phyloP scores from a whole-genome alignment of 257 asterid species.

The Gardenia jasminoides region DNA sequence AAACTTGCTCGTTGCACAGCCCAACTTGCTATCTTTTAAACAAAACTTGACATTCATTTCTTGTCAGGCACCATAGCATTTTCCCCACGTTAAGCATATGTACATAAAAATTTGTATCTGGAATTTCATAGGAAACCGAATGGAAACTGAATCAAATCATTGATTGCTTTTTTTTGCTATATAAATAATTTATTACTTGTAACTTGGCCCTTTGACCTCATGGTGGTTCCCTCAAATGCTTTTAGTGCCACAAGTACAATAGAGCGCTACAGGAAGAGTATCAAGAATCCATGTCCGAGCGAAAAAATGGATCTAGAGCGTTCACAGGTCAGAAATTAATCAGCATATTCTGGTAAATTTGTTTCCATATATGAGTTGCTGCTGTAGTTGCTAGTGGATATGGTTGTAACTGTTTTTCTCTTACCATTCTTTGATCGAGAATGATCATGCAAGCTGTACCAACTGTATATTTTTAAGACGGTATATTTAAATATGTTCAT shows the following conservation, averaged over 20 bases:
- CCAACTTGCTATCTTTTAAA: too few species aligned
- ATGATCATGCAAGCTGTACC: too few species aligned
- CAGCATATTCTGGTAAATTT: neutral
- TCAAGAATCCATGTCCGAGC: constrained; percentile 18
- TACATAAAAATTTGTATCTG: too few species aligned
- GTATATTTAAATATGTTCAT: neutral
- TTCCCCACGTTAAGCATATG: too few species aligned
- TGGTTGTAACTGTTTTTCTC: neutral
- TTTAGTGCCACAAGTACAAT: constrained; percentile 32
- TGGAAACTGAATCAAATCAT: neutral
- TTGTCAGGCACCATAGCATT: too few species aligned
- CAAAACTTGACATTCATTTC: too few species aligned
- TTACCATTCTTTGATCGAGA: neutral
- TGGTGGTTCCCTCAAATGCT: neutral
- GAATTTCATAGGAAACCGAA: neutral
- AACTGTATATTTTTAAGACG: neutral
- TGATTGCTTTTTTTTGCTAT: neutral
- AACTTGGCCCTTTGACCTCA: neutral
- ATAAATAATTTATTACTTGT: neutral
- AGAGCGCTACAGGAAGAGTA: constrained; percentile 36
- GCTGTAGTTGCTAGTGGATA: neutral
- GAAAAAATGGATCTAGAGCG: constrained; percentile 13
- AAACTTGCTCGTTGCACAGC: too few species aligned
- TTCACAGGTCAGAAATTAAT: constrained; percentile 30
- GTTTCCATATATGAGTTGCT: neutral